A percentile compares a stretch with the other conserved stretches of the same genome.
Conservation (phyloP, 257 asterid species). For the Salvia splendens region DNA sequence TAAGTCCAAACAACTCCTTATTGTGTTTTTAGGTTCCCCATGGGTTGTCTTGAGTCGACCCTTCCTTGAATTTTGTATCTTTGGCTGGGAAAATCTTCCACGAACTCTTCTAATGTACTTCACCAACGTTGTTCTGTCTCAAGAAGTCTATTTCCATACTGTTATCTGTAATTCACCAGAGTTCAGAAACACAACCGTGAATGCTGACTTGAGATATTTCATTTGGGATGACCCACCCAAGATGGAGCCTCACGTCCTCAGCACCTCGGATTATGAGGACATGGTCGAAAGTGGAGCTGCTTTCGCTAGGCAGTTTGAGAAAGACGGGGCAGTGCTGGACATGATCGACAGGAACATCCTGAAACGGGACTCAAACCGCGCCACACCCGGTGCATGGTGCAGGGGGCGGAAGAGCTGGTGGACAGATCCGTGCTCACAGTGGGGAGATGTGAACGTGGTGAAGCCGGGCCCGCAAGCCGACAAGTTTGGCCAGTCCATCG, state of each 20-base stretch:
- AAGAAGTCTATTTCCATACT: constrained; percentile 93
- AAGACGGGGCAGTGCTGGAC: constrained; percentile 63
- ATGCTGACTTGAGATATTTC: constrained; percentile 81
- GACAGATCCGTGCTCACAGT: constrained; percentile 81
- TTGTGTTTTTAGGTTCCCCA: constrained; percentile 73
- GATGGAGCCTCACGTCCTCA: constrained; percentile 87
- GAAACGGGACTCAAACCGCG: constrained; percentile 61
- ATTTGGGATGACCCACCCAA: constrained; percentile 97
- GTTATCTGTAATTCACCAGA: constrained; percentile 80
- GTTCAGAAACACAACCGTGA: constrained; percentile 76
- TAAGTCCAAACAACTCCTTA: constrained; percentile 1
- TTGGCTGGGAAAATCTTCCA: constrained; percentile 98
- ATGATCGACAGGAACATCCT: constrained; percentile 78
- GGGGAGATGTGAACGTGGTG: constrained; percentile 81
- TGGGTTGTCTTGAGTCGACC: constrained; percentile 90
- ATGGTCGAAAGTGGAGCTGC: constrained; percentile 88
- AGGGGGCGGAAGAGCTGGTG: constrained; percentile 63
- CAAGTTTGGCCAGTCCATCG: constrained; percentile 52
- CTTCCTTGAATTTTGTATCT: constrained; percentile 79
- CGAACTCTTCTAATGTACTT: constrained; percentile 85
- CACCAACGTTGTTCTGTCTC: constrained; percentile 66
- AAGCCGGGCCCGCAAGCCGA: constrained; percentile 67
- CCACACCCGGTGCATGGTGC: constrained; percentile 96
- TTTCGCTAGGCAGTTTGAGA: constrained; percentile 81
- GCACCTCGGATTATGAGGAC: constrained; percentile 53